Percentiles rank a stretch among this genome's conserved stretches.
Evolutionary conservation across 768 basidiomycete species (phyloP).

Genomic region (Podaxis carcinomalis): DNA sequence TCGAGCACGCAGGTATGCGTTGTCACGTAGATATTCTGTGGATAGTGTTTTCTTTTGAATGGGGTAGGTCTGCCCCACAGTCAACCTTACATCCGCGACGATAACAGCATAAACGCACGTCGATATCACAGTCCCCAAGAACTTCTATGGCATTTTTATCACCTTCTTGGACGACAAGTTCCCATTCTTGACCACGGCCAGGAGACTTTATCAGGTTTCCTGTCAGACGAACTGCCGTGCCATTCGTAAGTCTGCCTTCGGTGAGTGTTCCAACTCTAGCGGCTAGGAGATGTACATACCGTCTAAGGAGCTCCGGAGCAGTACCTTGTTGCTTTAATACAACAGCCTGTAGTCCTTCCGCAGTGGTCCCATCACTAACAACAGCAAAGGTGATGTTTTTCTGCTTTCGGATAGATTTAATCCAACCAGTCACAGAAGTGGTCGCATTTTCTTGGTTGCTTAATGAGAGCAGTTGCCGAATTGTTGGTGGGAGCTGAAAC

Average conservation of each 20-base stretch:
- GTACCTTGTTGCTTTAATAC: constrained; percentile 41
- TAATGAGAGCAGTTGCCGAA: constrained; percentile 6
- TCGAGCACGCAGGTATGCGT: constrained; percentile 84
- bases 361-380: constrained; percentile 75
- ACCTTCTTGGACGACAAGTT: constrained; percentile 39
- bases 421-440: constrained; percentile 71
- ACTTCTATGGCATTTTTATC: constrained; percentile 29
- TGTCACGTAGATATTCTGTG: constrained; percentile 75
- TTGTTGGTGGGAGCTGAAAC: constrained; percentile 14
- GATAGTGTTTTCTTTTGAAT: constrained; percentile 88
- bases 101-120: constrained; percentile 23
- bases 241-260: constrained; percentile 36
- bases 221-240: constrained; percentile 34
- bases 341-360: constrained; percentile 75
- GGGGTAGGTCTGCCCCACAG: constrained; percentile 61
- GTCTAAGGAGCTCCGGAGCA: constrained; percentile 20
- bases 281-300: constrained; percentile 18
- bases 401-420: constrained; percentile 81
- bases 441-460: neutral
- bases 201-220: constrained; percentile 42
- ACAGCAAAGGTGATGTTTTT: constrained; percentile 86
- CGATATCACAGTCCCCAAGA: constrained; percentile 44
- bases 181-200: constrained; percentile 43
- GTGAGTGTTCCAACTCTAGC: constrained; percentile 17
- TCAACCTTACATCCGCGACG: neutral